Percentiles rank a stretch among this genome's conserved stretches.
Conservation (phyloP, 306 rosid genomes). For the Fragaria iinumae region DNA sequence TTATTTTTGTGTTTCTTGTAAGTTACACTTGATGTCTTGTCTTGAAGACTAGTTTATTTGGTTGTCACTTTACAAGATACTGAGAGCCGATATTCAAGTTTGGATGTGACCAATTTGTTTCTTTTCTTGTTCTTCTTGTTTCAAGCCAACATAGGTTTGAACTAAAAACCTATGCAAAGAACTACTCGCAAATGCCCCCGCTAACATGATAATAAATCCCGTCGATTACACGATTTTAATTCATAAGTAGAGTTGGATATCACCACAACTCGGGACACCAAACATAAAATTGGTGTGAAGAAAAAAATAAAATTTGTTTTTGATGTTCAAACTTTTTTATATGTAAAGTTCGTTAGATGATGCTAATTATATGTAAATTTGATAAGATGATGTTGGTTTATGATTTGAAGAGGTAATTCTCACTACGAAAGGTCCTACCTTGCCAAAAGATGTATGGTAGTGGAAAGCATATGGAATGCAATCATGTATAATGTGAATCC, state of each 20-base stretch:
- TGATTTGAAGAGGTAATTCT: too few species aligned
- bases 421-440: too few species aligned
- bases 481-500: neutral
- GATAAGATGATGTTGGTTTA: neutral
- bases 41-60: neutral
- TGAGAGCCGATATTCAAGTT: neutral
- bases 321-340: too few species aligned
- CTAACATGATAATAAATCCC: too few species aligned
- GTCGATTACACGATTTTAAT: too few species aligned
- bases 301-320: neutral
- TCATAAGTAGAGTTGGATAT: too few species aligned
- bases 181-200: too few species aligned
- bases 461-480: neutral
- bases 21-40: too few species aligned
- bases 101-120: neutral
- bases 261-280: too few species aligned
- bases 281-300: too few species aligned
- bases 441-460: neutral
- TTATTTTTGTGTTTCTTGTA: too few species aligned
- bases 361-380: neutral
- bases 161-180: neutral
- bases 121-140: neutral
- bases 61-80: neutral
- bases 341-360: neutral
- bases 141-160: neutral